Evolutionary conservation across 495 filamentous ascomycete genomes (phyloP).

Genomic region (Hypoxylon fuscum): DNA sequence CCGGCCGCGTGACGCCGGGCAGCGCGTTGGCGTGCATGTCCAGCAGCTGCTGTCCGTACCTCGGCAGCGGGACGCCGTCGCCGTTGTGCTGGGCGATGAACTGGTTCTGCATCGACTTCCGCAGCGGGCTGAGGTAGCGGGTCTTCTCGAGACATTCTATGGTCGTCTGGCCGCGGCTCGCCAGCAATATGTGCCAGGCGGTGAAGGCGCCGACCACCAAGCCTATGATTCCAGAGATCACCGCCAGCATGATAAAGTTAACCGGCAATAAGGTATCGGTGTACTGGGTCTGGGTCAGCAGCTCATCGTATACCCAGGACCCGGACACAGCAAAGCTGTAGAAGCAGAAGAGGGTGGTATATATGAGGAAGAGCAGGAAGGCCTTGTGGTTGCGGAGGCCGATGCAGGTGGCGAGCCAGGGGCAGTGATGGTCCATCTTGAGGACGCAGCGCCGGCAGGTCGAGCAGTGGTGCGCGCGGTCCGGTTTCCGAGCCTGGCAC

Average conservation of each 20-base stretch:
- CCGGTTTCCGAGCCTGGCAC: slow-evolving; percentile 90
- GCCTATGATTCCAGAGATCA: slow-evolving; percentile 89
- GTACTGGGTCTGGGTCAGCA: slow-evolving; percentile 69
- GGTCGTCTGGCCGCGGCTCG: slow-evolving; percentile 81
- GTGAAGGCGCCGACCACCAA: slow-evolving; percentile 91
- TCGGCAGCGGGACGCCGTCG: slow-evolving; percentile 60
- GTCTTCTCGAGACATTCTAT: slow-evolving; percentile 97
- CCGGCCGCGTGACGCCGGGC: slow-evolving; percentile 79
- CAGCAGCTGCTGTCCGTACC: slow-evolving; percentile 76
- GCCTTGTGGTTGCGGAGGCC: slow-evolving; percentile 94
- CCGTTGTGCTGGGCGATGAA: slow-evolving; percentile 63
- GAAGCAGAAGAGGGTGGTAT: slow-evolving; percentile 87
- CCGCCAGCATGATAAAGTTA: slow-evolving; percentile 86
- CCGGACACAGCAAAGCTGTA: slow-evolving; percentile 76
- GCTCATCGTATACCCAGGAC: slow-evolving; percentile 81
- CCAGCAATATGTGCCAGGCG: slow-evolving; percentile 89
- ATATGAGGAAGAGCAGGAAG: slow-evolving; percentile 92
- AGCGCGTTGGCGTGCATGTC: slow-evolving; percentile 85
- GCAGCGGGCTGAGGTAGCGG: slow-evolving; percentile 83
- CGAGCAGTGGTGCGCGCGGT: slow-evolving; percentile 96
- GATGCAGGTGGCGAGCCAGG: slow-evolving; percentile 96
- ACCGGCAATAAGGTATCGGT: slow-evolving; percentile 80
- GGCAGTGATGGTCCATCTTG: slow-evolving; percentile 99
- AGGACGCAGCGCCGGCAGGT: slow-evolving; percentile 91
- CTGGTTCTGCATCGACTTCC: slow-evolving; percentile 71